Percentiles rank a stretch among this genome's conserved stretches.
These are phyloP conservation scores for Metschnikowia baotianmanensis DNA, from an alignment of 805 yeast species.

Conservation along the genomic window DNA sequence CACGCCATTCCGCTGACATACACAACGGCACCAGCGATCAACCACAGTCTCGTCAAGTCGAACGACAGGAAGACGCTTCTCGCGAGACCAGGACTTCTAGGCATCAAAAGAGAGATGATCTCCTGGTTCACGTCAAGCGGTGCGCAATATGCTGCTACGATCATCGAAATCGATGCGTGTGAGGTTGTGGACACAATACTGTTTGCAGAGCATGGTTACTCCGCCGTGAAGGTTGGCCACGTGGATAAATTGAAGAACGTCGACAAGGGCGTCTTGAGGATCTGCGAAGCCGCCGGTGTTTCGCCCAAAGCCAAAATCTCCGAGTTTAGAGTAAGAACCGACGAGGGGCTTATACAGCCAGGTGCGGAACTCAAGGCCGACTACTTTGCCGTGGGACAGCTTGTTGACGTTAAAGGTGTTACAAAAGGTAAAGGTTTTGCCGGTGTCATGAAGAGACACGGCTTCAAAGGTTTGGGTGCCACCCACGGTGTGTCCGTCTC, in stretches of 20 bases:
- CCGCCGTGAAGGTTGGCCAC: conserved; percentile 84
- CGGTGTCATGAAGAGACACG: conserved; percentile 97
- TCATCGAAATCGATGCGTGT: conserved; percentile 80
- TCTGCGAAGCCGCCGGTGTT: conserved; percentile 73
- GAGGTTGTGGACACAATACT: conserved; percentile 81
- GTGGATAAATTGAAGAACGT: conserved; percentile 68
- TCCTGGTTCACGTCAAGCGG: conserved; percentile 76
- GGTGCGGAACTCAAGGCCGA: conserved; percentile 82
- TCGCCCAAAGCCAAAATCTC: conserved; percentile 75
- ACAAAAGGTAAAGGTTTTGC: conserved; percentile 95
- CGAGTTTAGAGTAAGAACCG: conserved; percentile 77
- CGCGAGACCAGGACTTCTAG: conserved; percentile 78
- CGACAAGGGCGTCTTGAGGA: conserved; percentile 60
- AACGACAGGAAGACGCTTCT: conserved; percentile 72
- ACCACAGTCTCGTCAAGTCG: conserved; percentile 67
- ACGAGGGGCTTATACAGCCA: conserved; percentile 62
- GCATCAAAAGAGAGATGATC: conserved; percentile 87
- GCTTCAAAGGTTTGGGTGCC: conserved; percentile 84
- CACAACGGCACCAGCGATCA: conserved; percentile 49
- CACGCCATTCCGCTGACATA: conserved; percentile 48
- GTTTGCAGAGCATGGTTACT: conserved; percentile 69
- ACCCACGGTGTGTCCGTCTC: conserved; percentile 93
- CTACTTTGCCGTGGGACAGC: conserved; percentile 79
- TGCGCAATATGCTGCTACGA: conserved; percentile 74
- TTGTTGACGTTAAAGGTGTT: conserved; percentile 73